Evolutionary conservation across 306 rosid genomes (phyloP).

Genomic region (Datisca glomerata): DNA sequence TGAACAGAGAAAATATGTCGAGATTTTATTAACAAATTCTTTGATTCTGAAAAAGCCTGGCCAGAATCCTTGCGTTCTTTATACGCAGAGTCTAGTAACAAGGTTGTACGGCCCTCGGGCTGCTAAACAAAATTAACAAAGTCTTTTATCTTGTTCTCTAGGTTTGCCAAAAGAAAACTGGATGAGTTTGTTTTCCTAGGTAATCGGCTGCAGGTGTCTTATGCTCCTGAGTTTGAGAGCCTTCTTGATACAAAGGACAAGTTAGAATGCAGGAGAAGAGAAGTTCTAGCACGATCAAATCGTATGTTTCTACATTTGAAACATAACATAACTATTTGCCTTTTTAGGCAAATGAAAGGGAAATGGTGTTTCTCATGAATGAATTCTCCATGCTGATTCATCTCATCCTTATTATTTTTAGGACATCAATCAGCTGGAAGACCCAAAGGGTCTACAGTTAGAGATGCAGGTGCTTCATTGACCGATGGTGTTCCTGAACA

Average conservation of each 20-base stretch:
- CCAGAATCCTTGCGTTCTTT: too few species aligned
- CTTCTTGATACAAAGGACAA: conserved; percentile 58
- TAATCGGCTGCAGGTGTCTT: conserved; percentile 53
- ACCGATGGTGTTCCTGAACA: conserved; percentile 13
- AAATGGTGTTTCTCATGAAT: neutral
- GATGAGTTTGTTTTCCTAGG: conserved; percentile 78
- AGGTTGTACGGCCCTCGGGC: too few species aligned
- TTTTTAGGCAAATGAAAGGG: neutral
- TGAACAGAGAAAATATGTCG: too few species aligned
- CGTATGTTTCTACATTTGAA: conserved; percentile 26
- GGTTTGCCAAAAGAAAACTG: conserved; percentile 86
- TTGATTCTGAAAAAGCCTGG: too few species aligned
- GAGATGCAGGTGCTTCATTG: conserved; percentile 12
- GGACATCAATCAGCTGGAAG: conserved; percentile 55
- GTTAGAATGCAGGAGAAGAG: conserved; percentile 72
- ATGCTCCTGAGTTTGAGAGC: conserved; percentile 80
- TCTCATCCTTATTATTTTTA: conserved; percentile 1
- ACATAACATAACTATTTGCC: too few species aligned
- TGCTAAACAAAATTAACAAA: too few species aligned
- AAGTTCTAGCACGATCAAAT: conserved; percentile 49
- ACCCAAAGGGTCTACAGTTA: conserved; percentile 32
- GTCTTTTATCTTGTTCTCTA: conserved; percentile 15
- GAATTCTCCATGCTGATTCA: neutral
- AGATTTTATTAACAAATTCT: too few species aligned
- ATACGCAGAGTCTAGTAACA: too few species aligned